Conservation (phyloP, 805 yeast genomes). For the Ogataea paraovalis region DNA sequence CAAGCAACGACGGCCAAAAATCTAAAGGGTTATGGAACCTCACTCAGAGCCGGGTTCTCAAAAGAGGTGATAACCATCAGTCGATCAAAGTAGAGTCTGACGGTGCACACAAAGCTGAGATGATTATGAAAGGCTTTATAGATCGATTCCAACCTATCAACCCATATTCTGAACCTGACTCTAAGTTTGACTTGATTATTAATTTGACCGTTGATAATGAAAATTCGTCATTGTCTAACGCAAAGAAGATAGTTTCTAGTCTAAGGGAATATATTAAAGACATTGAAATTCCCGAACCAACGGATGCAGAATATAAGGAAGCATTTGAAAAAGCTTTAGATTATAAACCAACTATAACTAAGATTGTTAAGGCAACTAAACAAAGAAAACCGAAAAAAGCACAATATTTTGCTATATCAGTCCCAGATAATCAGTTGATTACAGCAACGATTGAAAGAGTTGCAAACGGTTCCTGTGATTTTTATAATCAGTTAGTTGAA, state of each 20-base stretch:
- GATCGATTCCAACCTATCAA: conserved; percentile 62
- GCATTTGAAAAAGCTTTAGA: conserved; percentile 52
- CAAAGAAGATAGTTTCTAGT: conserved; percentile 36
- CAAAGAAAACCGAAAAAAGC: conserved; percentile 25
- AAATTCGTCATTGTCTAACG: conserved; percentile 48
- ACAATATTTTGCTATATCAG: conserved; percentile 42
- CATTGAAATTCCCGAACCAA: conserved; percentile 36
- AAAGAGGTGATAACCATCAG: conserved; percentile 87
- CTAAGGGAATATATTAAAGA: conserved; percentile 42
- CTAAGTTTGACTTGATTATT: conserved; percentile 60
- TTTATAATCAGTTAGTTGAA: conserved; percentile 22
- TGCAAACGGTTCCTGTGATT: background rate
- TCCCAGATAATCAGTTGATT: conserved; percentile 23
- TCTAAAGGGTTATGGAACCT: conserved; percentile 40
- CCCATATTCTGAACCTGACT: conserved; percentile 50
- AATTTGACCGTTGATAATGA: conserved; percentile 42
- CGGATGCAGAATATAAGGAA: conserved; percentile 35
- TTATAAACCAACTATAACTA: conserved; percentile 50
- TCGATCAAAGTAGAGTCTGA: conserved; percentile 55
- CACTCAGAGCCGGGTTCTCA: conserved; percentile 55
- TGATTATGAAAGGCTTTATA: conserved; percentile 72
- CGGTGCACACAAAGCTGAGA: conserved; percentile 46
- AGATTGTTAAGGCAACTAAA: conserved; percentile 23
- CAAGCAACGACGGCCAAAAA: conserved; percentile 17
- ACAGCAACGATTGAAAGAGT: conserved; percentile 16